Percentiles rank a stretch among this genome's conserved stretches.
phyloP scores from a whole-genome alignment of 805 yeast species.

The Scheffersomyces lignosus region DNA sequence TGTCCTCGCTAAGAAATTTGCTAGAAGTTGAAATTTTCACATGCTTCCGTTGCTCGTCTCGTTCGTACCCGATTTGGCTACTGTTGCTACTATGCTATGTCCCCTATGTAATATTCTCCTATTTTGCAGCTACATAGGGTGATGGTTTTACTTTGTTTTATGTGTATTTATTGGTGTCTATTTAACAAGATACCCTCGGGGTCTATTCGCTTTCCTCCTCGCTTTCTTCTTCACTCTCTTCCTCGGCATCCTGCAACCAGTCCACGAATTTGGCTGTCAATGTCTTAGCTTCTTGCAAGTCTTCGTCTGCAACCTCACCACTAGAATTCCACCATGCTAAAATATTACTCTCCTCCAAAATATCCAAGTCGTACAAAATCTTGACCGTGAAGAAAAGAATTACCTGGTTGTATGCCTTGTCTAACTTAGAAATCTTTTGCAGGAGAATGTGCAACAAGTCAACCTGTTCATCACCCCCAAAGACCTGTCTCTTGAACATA shows the following conservation, averaged over 20 bases:
- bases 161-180: no score
- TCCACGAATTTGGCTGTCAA: conserved; percentile 74
- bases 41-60: no score
- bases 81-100: no score
- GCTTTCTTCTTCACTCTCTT: conserved; percentile 43
- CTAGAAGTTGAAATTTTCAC: no score
- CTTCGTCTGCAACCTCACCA: conserved; percentile 41
- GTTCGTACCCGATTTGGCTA: no score
- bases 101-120: no score
- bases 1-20: no score
- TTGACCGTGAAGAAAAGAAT: conserved; percentile 53
- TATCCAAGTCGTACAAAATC: conserved; percentile 76
- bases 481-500: conserved; percentile 82
- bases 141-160: no score
- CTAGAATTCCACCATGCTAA: conserved; percentile 74
- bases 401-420: conserved; percentile 46
- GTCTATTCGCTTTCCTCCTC: conserved; percentile 30
- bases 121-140: no score
- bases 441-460: conserved; percentile 63
- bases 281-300: conserved; percentile 41
- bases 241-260: conserved; percentile 83
- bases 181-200: no score
- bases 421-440: conserved; percentile 34
- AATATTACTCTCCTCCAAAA: conserved; percentile 79
- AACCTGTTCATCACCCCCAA: conserved; percentile 73